Evolutionary conservation across 306 rosid species (phyloP).

Genomic region (Abrus precatorius): DNA sequence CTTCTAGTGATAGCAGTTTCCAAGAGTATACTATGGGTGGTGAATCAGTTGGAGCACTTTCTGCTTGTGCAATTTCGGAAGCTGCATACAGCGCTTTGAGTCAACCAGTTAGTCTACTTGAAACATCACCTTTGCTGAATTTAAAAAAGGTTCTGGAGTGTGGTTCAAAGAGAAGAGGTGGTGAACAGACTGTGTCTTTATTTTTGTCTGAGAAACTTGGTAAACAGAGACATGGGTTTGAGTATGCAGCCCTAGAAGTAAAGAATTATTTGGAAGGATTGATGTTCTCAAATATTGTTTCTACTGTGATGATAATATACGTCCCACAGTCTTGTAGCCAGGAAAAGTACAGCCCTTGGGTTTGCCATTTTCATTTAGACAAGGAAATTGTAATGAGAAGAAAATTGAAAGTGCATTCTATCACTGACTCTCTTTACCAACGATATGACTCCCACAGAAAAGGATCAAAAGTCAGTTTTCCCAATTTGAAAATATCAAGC

Average conservation of each 20-base stretch:
- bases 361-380: slow-evolving; percentile 84
- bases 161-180: slow-evolving; percentile 69
- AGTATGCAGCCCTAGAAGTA: slow-evolving; percentile 85
- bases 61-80: slow-evolving; percentile 96
- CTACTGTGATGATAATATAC: slow-evolving; percentile 77
- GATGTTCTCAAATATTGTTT: slow-evolving; percentile 70
- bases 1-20: slow-evolving; percentile 37
- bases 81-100: slow-evolving; percentile 98
- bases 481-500: slow-evolving; percentile 68
- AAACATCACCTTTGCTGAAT: slow-evolving; percentile 90
- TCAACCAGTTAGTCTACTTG: slow-evolving; percentile 94
- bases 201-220: slow-evolving; percentile 77
- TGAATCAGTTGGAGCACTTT: slow-evolving; percentile 87
- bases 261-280: slow-evolving; percentile 83
- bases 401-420: slow-evolving; percentile 65
- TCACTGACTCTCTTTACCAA: slow-evolving; percentile 63
- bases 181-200: slow-evolving; percentile 69
- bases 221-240: slow-evolving; percentile 73
- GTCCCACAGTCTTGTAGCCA: slow-evolving; percentile 58
- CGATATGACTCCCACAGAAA: slow-evolving; percentile 53
- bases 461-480: slow-evolving; percentile 54
- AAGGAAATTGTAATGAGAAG: slow-evolving; percentile 68
- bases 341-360: slow-evolving; percentile 78
- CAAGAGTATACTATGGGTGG: slow-evolving; percentile 59
- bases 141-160: slow-evolving; percentile 89